phyloP scores from a whole-genome alignment of 371 early-diverging fungal genomes.

The Syncephalastrum racemosum region DNA sequence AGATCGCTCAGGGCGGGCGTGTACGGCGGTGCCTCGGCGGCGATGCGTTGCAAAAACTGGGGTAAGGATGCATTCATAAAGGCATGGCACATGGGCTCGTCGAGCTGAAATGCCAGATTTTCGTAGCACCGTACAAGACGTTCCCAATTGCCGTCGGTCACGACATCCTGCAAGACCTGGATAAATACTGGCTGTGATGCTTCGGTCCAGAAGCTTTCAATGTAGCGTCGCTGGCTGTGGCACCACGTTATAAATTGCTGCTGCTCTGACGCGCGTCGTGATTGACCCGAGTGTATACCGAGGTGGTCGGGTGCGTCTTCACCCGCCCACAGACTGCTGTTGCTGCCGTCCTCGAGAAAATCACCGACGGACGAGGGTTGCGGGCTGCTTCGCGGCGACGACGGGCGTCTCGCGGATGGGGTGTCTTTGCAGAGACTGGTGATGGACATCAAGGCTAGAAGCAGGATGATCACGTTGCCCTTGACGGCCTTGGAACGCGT shows the following conservation, averaged over 20 bases:
- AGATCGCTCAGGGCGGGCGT: constrained; percentile 38
- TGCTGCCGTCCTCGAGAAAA: neutral
- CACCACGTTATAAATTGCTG: neutral
- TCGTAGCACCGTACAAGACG: constrained; percentile 22
- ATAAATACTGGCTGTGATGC: constrained; percentile 37
- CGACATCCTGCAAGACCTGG: constrained; percentile 24
- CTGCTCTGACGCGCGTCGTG: neutral
- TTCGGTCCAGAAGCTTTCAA: constrained; percentile 43
- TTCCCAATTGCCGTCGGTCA: constrained; percentile 27
- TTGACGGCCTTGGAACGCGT: constrained; percentile 15
- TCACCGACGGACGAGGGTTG: constrained; percentile 15
- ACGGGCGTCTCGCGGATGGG: constrained; percentile 4
- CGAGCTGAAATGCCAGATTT: constrained; percentile 31
- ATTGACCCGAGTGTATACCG: neutral
- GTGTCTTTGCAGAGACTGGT: constrained; percentile 12
- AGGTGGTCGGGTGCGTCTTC: constrained; percentile 5
- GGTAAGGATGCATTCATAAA: constrained; percentile 38
- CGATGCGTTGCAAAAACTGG: constrained; percentile 27
- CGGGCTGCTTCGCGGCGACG: constrained; percentile 25
- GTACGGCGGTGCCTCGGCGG: constrained; percentile 23
- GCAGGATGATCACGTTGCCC: constrained; percentile 23
- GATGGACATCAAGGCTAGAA: constrained; percentile 26
- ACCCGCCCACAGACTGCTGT: constrained; percentile 1
- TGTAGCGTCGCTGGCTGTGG: constrained; percentile 17
- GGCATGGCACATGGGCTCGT: constrained; percentile 24